phyloP scores from a whole-genome alignment of 495 filamentous ascomycete species.

The Penicillium verhagenii region DNA sequence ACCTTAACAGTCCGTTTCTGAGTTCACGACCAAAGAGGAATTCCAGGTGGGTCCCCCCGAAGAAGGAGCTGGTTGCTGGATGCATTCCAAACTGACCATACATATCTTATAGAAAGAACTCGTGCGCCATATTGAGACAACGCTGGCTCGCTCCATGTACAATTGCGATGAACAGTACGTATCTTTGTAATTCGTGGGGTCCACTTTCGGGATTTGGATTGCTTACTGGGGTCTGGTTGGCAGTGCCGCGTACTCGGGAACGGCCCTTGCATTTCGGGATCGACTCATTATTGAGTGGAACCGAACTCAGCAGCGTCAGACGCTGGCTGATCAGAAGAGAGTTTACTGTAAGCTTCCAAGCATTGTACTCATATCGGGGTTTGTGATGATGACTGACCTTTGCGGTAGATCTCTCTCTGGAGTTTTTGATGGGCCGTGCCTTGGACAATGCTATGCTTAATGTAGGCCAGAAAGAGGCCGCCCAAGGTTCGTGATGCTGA shows the following conservation, averaged over 20 bases:
- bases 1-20: constrained; percentile 52
- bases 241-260: constrained; percentile 85
- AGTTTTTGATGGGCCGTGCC: constrained; percentile 95
- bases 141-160: constrained; percentile 91
- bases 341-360: constrained; percentile 68
- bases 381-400: constrained; percentile 14
- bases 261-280: constrained; percentile 88
- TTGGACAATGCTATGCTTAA: constrained; percentile 99
- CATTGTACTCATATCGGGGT: background rate
- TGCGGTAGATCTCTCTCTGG: constrained; percentile 75
- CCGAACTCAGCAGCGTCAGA: constrained; percentile 94
- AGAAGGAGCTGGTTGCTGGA: background rate
- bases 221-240: constrained; percentile 1
- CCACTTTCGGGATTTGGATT: background rate
- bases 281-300: constrained; percentile 95
- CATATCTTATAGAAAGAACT: constrained; percentile 60
- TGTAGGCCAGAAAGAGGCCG: constrained; percentile 79
- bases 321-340: constrained; percentile 83
- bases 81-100: constrained; percentile 8
- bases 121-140: constrained; percentile 94
- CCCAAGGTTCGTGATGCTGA: constrained; percentile 55
- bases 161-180: constrained; percentile 86
- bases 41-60: constrained; percentile 55
- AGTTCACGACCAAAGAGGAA: constrained; percentile 73
- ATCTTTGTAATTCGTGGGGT: background rate